Percentiles rank a stretch among this genome's conserved stretches.
Conservation (phyloP, 2,329 filamentous ascomycete species). For the Fusarium succisae region DNA sequence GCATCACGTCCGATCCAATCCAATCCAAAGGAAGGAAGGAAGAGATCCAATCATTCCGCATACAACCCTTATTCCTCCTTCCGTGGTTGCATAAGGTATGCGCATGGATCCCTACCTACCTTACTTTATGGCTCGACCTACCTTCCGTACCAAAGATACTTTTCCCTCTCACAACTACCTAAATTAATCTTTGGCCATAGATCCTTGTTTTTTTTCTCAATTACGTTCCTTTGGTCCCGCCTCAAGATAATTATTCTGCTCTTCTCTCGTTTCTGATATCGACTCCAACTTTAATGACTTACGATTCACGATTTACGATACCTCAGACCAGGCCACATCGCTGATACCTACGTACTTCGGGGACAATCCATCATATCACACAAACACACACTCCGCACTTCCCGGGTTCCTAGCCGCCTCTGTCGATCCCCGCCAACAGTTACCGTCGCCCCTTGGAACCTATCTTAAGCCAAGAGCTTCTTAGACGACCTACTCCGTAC, state of each 20-base stretch:
- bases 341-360: background rate
- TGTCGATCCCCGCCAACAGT: background rate
- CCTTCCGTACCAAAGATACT: background rate
- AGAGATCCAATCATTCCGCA: constrained; percentile 11
- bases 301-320: constrained; percentile 13
- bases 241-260: background rate
- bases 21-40: constrained; percentile 1
- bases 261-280: background rate
- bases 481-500: background rate
- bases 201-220: constrained; percentile 4
- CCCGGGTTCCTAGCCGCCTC: background rate
- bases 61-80: constrained; percentile 13
- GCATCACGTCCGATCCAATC: constrained; percentile 15
- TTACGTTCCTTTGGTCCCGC: background rate
- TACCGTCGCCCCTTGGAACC: background rate
- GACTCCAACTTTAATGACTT: background rate
- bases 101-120: background rate
- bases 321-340: background rate
- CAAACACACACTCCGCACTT: background rate
- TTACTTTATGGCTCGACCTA: background rate
- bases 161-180: constrained; percentile 16
- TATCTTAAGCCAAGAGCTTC: constrained; percentile 2
- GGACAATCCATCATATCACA: background rate
- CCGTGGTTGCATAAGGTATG: background rate
- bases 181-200: constrained; percentile 11